phyloP scores from a whole-genome alignment of 2,329 filamentous ascomycete species.

The Nothophoma quercina region DNA sequence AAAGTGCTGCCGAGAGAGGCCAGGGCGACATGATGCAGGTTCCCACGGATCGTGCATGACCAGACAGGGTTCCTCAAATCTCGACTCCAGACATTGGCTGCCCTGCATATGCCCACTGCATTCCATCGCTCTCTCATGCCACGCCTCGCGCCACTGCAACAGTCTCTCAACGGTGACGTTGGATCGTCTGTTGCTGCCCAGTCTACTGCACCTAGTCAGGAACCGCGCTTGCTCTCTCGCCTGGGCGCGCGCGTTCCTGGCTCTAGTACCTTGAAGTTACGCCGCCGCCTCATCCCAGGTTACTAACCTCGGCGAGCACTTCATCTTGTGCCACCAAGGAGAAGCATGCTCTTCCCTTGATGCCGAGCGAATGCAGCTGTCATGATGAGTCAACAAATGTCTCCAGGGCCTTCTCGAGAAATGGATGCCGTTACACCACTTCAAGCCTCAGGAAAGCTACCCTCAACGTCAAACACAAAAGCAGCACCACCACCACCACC shows the following conservation, averaged over 20 bases:
- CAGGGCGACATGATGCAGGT: conserved; percentile 5
- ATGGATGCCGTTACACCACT: no score
- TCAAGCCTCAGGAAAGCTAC: background rate
- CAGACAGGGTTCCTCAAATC: conserved; percentile 1
- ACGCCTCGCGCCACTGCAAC: background rate
- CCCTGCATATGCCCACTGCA: background rate
- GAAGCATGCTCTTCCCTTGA: conserved; percentile 11
- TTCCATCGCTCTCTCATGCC: background rate
- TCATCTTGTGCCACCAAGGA: background rate
- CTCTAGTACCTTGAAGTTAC: conserved; percentile 6
- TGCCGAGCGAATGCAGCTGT: no score
- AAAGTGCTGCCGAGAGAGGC: conserved; percentile 2
- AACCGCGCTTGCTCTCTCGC: background rate
- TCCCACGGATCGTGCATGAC: conserved; percentile 7
- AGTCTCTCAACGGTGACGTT: background rate
- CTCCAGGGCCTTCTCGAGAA: no score
- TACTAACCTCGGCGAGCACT: conserved; percentile 6
- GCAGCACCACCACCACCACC: conserved; percentile 5
- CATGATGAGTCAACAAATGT: background rate
- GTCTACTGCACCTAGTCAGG: background rate
- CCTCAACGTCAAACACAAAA: conserved; percentile 1
- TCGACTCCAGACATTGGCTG: background rate
- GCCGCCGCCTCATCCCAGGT: conserved; percentile 12
- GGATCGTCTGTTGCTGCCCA: conserved; percentile 1
- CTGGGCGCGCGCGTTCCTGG: conserved; percentile 5